A percentile compares a stretch with the other conserved stretches of the same genome.
Conservation (phyloP, 208 protist species). For the Leishmania arabica region DNA sequence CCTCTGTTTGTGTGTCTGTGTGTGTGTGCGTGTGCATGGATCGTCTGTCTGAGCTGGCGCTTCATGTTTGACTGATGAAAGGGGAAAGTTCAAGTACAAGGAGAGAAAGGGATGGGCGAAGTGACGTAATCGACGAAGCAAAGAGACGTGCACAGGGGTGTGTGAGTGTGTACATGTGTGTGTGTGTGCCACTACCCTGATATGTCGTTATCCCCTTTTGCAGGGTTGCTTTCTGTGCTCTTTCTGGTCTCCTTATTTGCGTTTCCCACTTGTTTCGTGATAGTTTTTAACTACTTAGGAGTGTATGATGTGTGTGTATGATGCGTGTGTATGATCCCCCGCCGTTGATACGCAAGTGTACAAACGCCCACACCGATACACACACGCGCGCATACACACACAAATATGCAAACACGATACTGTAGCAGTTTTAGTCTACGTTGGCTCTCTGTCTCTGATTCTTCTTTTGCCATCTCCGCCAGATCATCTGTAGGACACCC, state of each 20-base stretch:
- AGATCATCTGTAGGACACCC: not conserved
- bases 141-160: not conserved
- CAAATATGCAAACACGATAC: not conserved
- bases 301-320: not conserved
- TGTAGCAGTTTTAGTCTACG: not conserved
- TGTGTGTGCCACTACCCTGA: not conserved
- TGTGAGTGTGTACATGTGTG: not conserved
- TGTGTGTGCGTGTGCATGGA: not conserved
- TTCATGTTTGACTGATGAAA: not conserved
- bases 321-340: not conserved
- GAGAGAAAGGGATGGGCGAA: not conserved
- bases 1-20: not conserved
- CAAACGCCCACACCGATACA: no score
- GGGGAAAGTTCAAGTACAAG: not conserved
- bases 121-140: not conserved
- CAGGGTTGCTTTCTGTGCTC: constrained; percentile 1
- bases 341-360: not conserved
- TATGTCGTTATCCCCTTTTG: not conserved
- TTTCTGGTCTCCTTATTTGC: not conserved
- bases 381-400: not conserved
- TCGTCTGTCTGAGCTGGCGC: not conserved
- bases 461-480: not conserved
- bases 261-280: constrained; percentile 4
- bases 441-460: not conserved
- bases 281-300: constrained; percentile 10